A percentile compares a stretch with the other conserved stretches of the same genome.
These are phyloP conservation scores for Epichloe sylvatica DNA, from an alignment of 2,329 filamentous ascomycete species.

Conservation along the genomic window DNA sequence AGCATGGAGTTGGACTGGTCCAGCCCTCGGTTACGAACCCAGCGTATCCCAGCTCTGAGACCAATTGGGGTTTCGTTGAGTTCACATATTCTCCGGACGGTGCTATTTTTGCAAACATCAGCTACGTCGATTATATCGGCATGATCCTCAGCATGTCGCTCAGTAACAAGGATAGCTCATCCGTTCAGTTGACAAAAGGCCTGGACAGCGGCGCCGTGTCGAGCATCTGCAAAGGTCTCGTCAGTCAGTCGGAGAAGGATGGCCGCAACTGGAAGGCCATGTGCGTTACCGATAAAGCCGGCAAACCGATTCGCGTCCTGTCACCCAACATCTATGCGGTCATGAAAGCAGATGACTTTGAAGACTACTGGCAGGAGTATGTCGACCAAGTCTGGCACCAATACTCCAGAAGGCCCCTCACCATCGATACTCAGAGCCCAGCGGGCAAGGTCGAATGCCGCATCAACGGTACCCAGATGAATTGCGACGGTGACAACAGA, in stretches of 20 bases:
- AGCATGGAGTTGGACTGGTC: constrained; percentile 25
- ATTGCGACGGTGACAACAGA: constrained; percentile 28
- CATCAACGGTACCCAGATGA: constrained; percentile 21
- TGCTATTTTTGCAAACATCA: constrained; percentile 33
- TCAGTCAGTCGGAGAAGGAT: constrained; percentile 23
- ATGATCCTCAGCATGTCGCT: constrained; percentile 37
- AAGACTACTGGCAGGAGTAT: constrained; percentile 30
- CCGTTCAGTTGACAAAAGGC: constrained; percentile 25
- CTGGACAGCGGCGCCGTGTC: constrained; percentile 22
- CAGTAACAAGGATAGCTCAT: constrained; percentile 19
- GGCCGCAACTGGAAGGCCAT: constrained; percentile 30
- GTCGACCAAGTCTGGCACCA: constrained; percentile 32
- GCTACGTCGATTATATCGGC: constrained; percentile 37
- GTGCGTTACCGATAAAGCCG: constrained; percentile 24
- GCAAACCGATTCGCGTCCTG: constrained; percentile 29
- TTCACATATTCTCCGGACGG: constrained; percentile 27
- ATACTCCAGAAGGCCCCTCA: constrained; percentile 24
- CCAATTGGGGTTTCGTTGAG: constrained; percentile 38
- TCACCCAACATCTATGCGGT: constrained; percentile 29
- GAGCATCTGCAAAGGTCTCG: constrained; percentile 27
- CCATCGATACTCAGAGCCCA: constrained; percentile 28
- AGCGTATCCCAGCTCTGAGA: constrained; percentile 26
- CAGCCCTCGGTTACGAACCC: constrained; percentile 33
- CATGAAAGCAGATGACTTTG: constrained; percentile 22
- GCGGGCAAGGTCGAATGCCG: constrained; percentile 27